A percentile compares a stretch with the other conserved stretches of the same genome.
phyloP scores from a whole-genome alignment of 1,284 basidiomycete species.

The Stygiomarasmius scandens region DNA sequence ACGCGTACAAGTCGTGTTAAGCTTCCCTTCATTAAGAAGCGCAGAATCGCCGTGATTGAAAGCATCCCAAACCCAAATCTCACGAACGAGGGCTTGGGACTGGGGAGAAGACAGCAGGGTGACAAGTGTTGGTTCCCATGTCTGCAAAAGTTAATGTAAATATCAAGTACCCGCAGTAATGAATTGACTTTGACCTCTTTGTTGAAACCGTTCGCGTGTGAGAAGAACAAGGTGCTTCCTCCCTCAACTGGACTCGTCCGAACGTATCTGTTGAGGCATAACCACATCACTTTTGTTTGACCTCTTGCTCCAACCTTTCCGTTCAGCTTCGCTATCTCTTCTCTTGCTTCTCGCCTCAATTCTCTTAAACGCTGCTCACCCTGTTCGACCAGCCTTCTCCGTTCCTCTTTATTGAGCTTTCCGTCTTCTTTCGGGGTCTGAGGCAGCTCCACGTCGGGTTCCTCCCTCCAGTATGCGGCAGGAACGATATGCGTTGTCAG shows the following conservation, averaged over 20 bases:
- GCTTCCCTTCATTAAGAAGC: slow-evolving; percentile 58
- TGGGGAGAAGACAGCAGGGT: slow-evolving; percentile 45
- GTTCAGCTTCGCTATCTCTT: slow-evolving; percentile 19
- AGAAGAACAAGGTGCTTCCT: slow-evolving; percentile 69
- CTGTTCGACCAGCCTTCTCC: slow-evolving; percentile 26
- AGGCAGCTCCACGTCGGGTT: slow-evolving; percentile 47
- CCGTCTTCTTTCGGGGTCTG: slow-evolving; percentile 27
- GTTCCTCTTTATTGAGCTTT: slow-evolving; percentile 35
- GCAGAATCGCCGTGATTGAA: slow-evolving; percentile 79
- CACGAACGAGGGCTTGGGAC: slow-evolving; percentile 50
- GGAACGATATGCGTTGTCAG: slow-evolving; percentile 75
- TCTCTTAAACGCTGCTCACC: slow-evolving; percentile 27
- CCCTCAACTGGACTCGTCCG: slow-evolving; percentile 26
- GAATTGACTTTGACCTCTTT: slow-evolving; percentile 65
- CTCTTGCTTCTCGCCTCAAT: slow-evolving; percentile 18
- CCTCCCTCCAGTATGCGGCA: slow-evolving; percentile 65
- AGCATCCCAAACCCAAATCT: slow-evolving; percentile 81
- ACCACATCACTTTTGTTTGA: slow-evolving; percentile 51
- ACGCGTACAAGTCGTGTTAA: slow-evolving; percentile 58
- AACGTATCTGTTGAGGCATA: slow-evolving; percentile 59
- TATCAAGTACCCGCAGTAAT: background rate
- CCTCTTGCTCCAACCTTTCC: slow-evolving; percentile 27
- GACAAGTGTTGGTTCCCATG: slow-evolving; percentile 67
- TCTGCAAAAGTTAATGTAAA: slow-evolving; percentile 36
- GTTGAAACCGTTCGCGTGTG: slow-evolving; percentile 82